A percentile compares a stretch with the other conserved stretches of the same genome.
These are phyloP conservation scores for Pterocarpus santalinus DNA, from an alignment of 306 rosid species.

Conservation along the genomic window DNA sequence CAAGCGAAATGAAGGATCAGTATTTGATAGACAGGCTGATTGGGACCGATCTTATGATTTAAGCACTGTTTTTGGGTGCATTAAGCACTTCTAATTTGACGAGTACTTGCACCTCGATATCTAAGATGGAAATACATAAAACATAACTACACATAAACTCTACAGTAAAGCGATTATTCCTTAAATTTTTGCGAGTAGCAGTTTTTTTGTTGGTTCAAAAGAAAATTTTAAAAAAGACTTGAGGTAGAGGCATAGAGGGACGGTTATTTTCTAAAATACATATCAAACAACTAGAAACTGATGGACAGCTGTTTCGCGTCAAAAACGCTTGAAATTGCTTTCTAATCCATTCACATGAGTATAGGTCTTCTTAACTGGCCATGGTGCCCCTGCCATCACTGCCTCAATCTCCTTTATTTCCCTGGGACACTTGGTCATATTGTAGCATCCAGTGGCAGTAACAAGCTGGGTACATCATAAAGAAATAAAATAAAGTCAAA, in stretches of 20 bases:
- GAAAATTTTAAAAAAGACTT: neutral
- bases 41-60: neutral
- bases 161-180: slow-evolving; percentile 17
- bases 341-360: slow-evolving; percentile 40
- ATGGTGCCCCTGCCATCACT: slow-evolving; percentile 87
- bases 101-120: neutral
- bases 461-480: slow-evolving; percentile 60
- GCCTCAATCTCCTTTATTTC: slow-evolving; percentile 76
- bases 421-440: slow-evolving; percentile 84
- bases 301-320: neutral
- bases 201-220: neutral
- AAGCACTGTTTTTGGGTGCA: neutral
- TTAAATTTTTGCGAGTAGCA: neutral
- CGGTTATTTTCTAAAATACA: slow-evolving; percentile 1
- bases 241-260: neutral
- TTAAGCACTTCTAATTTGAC: neutral
- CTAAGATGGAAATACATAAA: neutral
- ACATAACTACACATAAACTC: neutral
- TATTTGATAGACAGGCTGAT: too few relatives aligned
- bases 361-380: slow-evolving; percentile 64
- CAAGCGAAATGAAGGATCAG: neutral
- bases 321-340: slow-evolving; percentile 22
- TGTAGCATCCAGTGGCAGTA: slow-evolving; percentile 77
- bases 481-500: neutral
- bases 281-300: neutral